Percentiles rank a stretch among this genome's conserved stretches.
Evolutionary conservation across 2,329 filamentous ascomycete genomes (phyloP).

Genomic region (Seiridium cupressi): DNA sequence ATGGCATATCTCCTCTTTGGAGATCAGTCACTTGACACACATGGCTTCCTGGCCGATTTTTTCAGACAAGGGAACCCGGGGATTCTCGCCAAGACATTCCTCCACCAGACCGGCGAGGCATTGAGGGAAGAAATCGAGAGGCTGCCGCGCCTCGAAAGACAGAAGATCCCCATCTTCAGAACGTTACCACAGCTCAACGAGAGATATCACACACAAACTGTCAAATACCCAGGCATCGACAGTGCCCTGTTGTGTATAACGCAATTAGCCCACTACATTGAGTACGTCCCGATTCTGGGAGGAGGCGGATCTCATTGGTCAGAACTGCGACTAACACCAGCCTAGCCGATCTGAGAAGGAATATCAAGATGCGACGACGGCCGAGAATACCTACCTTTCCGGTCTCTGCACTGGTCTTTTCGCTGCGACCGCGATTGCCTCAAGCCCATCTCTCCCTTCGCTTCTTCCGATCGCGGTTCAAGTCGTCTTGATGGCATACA

Average conservation of each 20-base stretch:
- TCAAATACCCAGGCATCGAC: conserved; percentile 62
- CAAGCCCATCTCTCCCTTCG: conserved; percentile 59
- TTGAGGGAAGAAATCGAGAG: conserved; percentile 59
- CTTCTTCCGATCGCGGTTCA: conserved; percentile 63
- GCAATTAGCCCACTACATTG: conserved; percentile 68
- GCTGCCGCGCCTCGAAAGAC: conserved; percentile 55
- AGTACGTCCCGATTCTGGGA: conserved; percentile 41
- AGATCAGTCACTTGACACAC: conserved; percentile 69
- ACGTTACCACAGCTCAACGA: conserved; percentile 65
- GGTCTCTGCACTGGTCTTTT: conserved; percentile 70
- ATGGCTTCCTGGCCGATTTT: conserved; percentile 58
- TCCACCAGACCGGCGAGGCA: conserved; percentile 55
- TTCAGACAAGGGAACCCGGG: conserved; percentile 43
- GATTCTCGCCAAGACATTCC: conserved; percentile 58
- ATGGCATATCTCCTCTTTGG: conserved; percentile 64
- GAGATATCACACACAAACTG: conserved; percentile 55
- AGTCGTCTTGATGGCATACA: conserved; percentile 65
- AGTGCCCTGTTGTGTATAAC: conserved; percentile 63
- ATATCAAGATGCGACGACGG: conserved; percentile 49
- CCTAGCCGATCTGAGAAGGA: conserved; percentile 51
- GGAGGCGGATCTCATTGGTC: background rate
- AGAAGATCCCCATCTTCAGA: conserved; percentile 59
- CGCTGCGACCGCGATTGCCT: conserved; percentile 66
- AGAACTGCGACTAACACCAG: conserved; percentile 23
- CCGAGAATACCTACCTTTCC: conserved; percentile 53